phyloP scores from a whole-genome alignment of 2,329 filamentous ascomycete species.

The Chaetomiaceae sp. region DNA sequence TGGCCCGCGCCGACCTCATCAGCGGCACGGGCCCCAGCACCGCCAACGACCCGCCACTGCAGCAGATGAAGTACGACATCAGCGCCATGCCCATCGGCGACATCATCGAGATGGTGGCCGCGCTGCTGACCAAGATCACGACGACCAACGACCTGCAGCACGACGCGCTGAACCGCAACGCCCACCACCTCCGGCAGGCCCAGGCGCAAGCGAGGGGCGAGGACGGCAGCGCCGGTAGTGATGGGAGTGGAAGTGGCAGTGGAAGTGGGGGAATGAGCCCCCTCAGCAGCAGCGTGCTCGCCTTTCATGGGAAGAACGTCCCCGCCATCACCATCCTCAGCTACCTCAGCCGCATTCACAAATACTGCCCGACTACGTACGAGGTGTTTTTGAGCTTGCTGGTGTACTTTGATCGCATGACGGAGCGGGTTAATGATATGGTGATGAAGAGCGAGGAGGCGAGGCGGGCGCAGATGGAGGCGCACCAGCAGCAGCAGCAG shows the following conservation, averaged over 20 bases:
- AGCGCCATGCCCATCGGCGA: constrained; percentile 96
- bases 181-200: constrained; percentile 54
- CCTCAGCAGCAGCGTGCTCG: constrained; percentile 66
- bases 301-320: constrained; percentile 97
- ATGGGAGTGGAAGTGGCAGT: no score
- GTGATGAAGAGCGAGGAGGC: constrained; percentile 64
- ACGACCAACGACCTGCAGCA: constrained; percentile 94
- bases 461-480: constrained; percentile 36
- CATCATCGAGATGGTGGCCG: constrained; percentile 98
- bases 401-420: constrained; percentile 99
- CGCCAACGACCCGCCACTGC: constrained; percentile 47
- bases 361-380: constrained; percentile 97
- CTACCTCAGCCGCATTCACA: constrained; percentile 93
- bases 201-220: constrained; percentile 29
- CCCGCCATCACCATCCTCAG: constrained; percentile 95
- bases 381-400: constrained; percentile 94
- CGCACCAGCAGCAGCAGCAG: constrained; percentile 17
- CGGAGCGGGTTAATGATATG: constrained; percentile 83
- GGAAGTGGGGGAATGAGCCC: constrained; percentile 59
- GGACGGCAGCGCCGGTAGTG: constrained; percentile 17
- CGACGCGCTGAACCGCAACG: constrained; percentile 76
- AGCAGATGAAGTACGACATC: constrained; percentile 78
- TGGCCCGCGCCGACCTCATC: constrained; percentile 73
- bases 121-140: constrained; percentile 92
- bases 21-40: constrained; percentile 47